These are phyloP conservation scores for Stagonosporopsis rhizophila DNA, from an alignment of 2,329 filamentous ascomycete species.

Conservation along the genomic window DNA sequence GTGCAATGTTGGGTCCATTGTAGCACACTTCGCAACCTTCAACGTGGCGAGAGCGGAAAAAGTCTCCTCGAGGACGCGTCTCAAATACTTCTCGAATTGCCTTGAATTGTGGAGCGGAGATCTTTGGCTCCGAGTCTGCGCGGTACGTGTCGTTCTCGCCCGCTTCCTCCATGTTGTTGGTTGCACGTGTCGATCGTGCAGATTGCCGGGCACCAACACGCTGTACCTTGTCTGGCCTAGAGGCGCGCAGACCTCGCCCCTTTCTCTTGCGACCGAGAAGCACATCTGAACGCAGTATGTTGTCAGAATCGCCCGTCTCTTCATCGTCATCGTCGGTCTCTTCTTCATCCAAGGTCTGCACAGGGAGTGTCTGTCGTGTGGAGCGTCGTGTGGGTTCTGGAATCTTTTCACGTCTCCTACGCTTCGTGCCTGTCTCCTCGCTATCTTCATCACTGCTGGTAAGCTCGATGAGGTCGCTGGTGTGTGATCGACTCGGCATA, in stretches of 20 bases:
- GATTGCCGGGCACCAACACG: conserved; percentile 52
- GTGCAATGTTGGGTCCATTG: conserved; percentile 66
- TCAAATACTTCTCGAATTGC: conserved; percentile 76
- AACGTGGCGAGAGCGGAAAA: conserved; percentile 75
- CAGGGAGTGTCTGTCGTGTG: conserved; percentile 26
- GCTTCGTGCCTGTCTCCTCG: conserved; percentile 17
- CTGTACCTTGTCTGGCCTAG: conserved; percentile 26
- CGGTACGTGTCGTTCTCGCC: conserved; percentile 65
- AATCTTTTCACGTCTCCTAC: conserved; percentile 22
- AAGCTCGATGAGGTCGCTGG: conserved; percentile 21
- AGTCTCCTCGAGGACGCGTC: conserved; percentile 64
- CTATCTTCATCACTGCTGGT: conserved; percentile 37
- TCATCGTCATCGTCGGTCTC: conserved; percentile 35
- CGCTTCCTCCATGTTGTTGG: conserved; percentile 61
- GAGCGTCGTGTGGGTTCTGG: conserved; percentile 41
- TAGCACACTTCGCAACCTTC: conserved; percentile 77
- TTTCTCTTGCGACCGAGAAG: conserved; percentile 50
- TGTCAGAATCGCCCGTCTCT: conserved; percentile 42
- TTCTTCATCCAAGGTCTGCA: conserved; percentile 23
- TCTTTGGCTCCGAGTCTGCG: conserved; percentile 51
- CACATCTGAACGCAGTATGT: conserved; percentile 53
- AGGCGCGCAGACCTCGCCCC: conserved; percentile 24
- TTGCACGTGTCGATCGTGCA: conserved; percentile 54
- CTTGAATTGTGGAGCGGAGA: conserved; percentile 61
- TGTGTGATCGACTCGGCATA: conserved; percentile 26